These are phyloP conservation scores for Chrysopogon serrulatus DNA, from an alignment of 176 grass and related monocot genomes.

Conservation along the genomic window DNA sequence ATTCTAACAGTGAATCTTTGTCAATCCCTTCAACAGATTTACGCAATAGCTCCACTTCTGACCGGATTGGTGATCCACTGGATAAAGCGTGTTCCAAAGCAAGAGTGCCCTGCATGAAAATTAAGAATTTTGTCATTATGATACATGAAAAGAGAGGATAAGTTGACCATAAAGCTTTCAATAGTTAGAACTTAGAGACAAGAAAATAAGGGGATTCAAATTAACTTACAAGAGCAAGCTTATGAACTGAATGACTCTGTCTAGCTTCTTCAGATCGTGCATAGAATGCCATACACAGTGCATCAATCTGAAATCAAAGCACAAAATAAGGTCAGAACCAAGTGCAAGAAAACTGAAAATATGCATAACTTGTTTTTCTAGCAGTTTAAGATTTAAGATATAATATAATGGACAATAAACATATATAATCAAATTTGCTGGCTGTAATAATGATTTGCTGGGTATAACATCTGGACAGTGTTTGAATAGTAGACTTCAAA, in stretches of 20 bases:
- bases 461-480: neutral
- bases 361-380: neutral
- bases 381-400: neutral
- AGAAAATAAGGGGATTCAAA: slow-evolving; percentile 3
- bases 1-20: slow-evolving; percentile 87
- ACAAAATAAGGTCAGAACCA: slow-evolving; percentile 18
- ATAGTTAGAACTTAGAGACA: slow-evolving; percentile 13
- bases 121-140: neutral
- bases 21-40: slow-evolving; percentile 89
- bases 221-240: slow-evolving; percentile 77
- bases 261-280: slow-evolving; percentile 96
- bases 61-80: slow-evolving; percentile 66
- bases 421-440: neutral
- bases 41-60: slow-evolving; percentile 64
- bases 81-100: slow-evolving; percentile 84
- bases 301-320: slow-evolving; percentile 74
- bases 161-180: slow-evolving; percentile 11
- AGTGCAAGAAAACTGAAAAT: slow-evolving; percentile 20
- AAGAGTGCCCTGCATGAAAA: slow-evolving; percentile 64
- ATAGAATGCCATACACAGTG: slow-evolving; percentile 96
- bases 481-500: neutral
- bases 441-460: neutral
- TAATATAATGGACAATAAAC: neutral
- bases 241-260: slow-evolving; percentile 96
- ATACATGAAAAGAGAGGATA: slow-evolving; percentile 16